These are phyloP conservation scores for Fusarium foetens DNA, from an alignment of 2,329 filamentous ascomycete species.

Conservation along the genomic window DNA sequence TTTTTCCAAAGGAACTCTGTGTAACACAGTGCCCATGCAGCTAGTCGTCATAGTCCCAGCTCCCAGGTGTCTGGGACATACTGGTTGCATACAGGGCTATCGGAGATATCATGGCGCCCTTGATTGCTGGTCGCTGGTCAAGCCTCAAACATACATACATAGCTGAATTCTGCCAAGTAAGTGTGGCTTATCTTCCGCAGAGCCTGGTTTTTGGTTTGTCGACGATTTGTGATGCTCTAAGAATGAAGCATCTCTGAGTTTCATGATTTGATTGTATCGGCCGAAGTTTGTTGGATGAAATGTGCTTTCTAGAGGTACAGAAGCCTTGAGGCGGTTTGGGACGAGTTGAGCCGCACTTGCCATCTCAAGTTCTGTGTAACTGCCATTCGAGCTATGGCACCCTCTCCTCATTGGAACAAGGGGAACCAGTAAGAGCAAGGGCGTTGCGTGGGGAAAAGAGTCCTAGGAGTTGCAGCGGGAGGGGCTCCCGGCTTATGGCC, in stretches of 20 bases:
- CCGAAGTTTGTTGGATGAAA: background rate
- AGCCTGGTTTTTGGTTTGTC: slow-evolving; percentile 15
- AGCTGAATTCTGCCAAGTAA: slow-evolving; percentile 6
- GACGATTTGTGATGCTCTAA: background rate
- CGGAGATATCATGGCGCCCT: slow-evolving; percentile 16
- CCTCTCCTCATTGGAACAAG: slow-evolving; percentile 10
- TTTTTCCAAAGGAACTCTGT: slow-evolving; percentile 10
- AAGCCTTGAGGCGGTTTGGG: background rate
- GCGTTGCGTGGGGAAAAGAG: background rate
- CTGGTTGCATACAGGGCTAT: slow-evolving; percentile 18
- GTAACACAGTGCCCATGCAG: background rate
- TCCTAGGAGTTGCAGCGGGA: background rate
- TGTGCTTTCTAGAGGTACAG: slow-evolving; percentile 11
- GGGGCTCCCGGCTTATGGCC: background rate
- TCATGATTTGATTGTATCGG: background rate
- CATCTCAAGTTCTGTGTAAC: background rate
- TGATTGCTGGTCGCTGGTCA: background rate
- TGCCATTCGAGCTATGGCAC: background rate
- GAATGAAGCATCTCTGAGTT: background rate
- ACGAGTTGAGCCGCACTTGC: slow-evolving; percentile 18
- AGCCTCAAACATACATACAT: background rate
- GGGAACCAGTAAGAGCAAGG: background rate
- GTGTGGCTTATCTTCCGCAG: background rate
- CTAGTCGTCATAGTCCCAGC: slow-evolving; percentile 4
- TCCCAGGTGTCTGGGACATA: slow-evolving; percentile 18